These are phyloP conservation scores for Ceratobasidium sp. DNA, from an alignment of 1,284 basidiomycete genomes.

Conservation along the genomic window DNA sequence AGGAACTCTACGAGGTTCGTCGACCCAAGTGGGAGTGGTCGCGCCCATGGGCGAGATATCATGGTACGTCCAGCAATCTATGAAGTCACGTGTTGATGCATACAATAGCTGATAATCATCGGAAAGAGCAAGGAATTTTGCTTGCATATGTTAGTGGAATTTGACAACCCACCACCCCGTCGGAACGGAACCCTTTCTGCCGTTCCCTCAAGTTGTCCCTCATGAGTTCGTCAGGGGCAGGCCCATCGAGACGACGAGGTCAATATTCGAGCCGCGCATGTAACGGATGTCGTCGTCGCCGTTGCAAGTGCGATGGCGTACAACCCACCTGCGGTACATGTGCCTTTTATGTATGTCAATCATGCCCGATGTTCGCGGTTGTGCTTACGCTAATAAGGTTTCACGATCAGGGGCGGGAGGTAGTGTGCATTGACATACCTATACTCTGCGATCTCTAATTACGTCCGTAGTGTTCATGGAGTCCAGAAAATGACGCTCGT, in stretches of 20 bases:
- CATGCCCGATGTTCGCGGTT: background rate
- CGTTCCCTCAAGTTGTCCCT: background rate
- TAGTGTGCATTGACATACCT: background rate
- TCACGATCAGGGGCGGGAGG: constrained; percentile 17
- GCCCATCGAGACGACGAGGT: constrained; percentile 19
- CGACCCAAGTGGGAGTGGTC: no score
- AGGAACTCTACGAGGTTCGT: no score
- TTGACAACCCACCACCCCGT: no score
- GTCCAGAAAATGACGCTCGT: background rate
- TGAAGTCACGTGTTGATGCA: no score
- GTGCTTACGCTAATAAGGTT: background rate
- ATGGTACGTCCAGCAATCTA: no score
- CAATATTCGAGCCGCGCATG: constrained; percentile 30
- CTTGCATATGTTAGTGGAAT: no score
- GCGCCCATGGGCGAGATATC: no score
- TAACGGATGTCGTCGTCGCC: constrained; percentile 40
- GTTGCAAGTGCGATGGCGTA: constrained; percentile 35
- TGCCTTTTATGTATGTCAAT: constrained; percentile 9
- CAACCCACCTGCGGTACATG: constrained; percentile 35
- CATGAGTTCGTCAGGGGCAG: constrained; percentile 9
- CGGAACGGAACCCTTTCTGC: no score
- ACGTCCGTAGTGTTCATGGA: constrained; percentile 14
- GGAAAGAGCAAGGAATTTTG: no score
- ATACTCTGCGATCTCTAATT: background rate
- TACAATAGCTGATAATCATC: no score